Conservation (phyloP, 192 early-diverging fungal genomes). For the Coemansia sp. region DNA sequence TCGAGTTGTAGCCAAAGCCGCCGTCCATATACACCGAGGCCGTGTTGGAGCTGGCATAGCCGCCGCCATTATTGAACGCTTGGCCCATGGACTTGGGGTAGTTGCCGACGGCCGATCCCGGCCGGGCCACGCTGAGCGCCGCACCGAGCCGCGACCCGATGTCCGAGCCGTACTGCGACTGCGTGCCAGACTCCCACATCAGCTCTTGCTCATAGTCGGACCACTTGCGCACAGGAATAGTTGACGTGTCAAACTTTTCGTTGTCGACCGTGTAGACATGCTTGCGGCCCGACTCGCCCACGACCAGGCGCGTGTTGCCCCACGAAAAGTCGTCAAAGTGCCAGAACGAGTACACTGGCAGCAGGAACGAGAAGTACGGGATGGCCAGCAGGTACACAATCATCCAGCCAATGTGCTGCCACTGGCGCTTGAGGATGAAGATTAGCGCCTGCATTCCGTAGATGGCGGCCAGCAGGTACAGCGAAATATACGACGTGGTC, state of each 20-base stretch:
- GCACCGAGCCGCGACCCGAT: slow-evolving; percentile 27
- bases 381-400: slow-evolving; percentile 89
- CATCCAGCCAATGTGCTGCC: slow-evolving; percentile 96
- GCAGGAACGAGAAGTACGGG: slow-evolving; percentile 75
- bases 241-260: slow-evolving; percentile 69
- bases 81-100: slow-evolving; percentile 35
- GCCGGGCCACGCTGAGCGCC: slow-evolving; percentile 24
- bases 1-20: slow-evolving; percentile 27
- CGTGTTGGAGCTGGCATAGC: slow-evolving; percentile 29
- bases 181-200: slow-evolving; percentile 58
- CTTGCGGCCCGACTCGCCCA: slow-evolving; percentile 77
- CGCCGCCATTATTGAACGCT: slow-evolving; percentile 10
- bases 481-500: slow-evolving; percentile 67
- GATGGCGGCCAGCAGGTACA: slow-evolving; percentile 77
- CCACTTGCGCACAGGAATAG: slow-evolving; percentile 75
- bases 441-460: slow-evolving; percentile 89
- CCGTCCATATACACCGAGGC: slow-evolving; percentile 41
- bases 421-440: slow-evolving; percentile 82
- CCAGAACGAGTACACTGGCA: slow-evolving; percentile 96
- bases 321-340: slow-evolving; percentile 99
- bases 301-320: slow-evolving; percentile 92
- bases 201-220: slow-evolving; percentile 72
- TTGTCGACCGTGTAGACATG: slow-evolving; percentile 57
- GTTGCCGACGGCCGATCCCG: slow-evolving; percentile 39
- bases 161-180: slow-evolving; percentile 37